phyloP scores from a whole-genome alignment of 305 asterid genomes.

The Fraxinus ornus region DNA sequence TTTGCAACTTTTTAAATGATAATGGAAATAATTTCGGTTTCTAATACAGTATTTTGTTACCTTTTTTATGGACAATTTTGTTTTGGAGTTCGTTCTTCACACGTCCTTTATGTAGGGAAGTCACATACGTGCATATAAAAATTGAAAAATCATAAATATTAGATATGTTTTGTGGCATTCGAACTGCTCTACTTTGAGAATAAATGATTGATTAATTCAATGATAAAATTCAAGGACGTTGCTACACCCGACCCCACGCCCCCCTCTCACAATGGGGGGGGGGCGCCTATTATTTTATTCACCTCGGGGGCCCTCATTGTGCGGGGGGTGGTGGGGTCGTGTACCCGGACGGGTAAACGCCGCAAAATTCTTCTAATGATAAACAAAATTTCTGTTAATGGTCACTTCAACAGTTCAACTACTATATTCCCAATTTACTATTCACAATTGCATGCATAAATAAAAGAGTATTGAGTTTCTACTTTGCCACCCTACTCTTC shows the following conservation, averaged over 20 bases:
- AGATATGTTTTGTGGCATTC: constrained; percentile 2
- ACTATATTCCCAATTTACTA: neutral
- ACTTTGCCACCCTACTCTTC: too few species aligned
- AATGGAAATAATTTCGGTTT: neutral
- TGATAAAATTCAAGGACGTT: too few species aligned
- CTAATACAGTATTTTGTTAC: too few species aligned
- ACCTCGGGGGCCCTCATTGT: too few species aligned
- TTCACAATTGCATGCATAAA: neutral
- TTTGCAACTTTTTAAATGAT: neutral
- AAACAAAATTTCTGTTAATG: neutral
- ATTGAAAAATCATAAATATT: neutral
- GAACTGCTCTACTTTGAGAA: neutral
- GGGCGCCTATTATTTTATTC: too few species aligned
- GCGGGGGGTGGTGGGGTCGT: too few species aligned
- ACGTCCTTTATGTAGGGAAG: constrained; percentile 6
- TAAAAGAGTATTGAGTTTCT: too few species aligned
- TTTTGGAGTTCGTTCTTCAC: neutral
- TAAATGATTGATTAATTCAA: neutral
- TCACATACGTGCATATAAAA: constrained; percentile 20
- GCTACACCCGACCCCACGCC: too few species aligned
- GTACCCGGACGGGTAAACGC: too few species aligned
- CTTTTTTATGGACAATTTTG: neutral
- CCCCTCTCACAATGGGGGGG: too few species aligned
- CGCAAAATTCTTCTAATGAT: too few species aligned
- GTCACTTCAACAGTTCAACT: neutral